Evolutionary conservation across 129 eudicot genomes (phyloP).

Genomic region (Logfia minima): DNA sequence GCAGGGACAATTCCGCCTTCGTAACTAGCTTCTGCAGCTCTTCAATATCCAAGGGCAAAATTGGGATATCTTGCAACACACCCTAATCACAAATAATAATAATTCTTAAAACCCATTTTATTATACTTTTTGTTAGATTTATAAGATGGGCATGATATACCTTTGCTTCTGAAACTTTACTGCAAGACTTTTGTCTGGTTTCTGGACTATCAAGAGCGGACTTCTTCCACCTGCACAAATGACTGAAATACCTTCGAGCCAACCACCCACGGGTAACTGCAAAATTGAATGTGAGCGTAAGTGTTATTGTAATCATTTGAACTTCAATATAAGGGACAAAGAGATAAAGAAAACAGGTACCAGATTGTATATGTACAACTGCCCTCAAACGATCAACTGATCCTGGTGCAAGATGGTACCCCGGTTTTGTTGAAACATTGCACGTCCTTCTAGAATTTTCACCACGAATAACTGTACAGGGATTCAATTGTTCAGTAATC

Average conservation of each 20-base stretch:
- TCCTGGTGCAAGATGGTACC: conserved; percentile 36
- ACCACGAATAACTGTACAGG: conserved; percentile 73
- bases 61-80: conserved; percentile 9
- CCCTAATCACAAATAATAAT: not conserved
- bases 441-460: conserved; percentile 62
- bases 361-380: conserved; percentile 71
- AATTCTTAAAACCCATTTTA: not conserved
- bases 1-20: conserved; percentile 49
- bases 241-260: conserved; percentile 52
- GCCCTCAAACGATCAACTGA: conserved; percentile 52
- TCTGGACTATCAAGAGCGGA: conserved; percentile 29
- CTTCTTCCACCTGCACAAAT: conserved; percentile 39
- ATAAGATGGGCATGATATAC: conserved; percentile 29
- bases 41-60: conserved; percentile 42
- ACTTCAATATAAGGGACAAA: not conserved
- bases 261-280: conserved; percentile 89
- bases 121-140: not conserved
- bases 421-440: conserved; percentile 31
- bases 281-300: not conserved
- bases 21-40: conserved; percentile 62
- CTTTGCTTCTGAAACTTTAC: conserved; percentile 49
- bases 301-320: not conserved
- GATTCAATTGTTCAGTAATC: conserved; percentile 3
- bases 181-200: conserved; percentile 24
- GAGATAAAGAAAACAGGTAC: conserved; percentile 33